These are phyloP conservation scores for Trypanosoma melophagium DNA, from an alignment of 208 protist species.

Conservation along the genomic window DNA sequence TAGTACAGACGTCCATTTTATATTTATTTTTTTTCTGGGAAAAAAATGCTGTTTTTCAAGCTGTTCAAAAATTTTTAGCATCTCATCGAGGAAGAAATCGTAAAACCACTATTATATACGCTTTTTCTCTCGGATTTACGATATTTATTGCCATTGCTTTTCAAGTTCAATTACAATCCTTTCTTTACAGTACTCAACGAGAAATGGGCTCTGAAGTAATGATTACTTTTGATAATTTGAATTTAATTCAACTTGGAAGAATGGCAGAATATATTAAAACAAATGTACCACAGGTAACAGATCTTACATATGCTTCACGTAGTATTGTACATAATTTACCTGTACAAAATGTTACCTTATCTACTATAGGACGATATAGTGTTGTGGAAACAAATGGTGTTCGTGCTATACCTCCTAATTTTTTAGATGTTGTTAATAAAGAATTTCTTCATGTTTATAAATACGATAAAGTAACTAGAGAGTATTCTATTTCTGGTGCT, in stretches of 20 bases:
- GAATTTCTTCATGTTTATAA: constrained; percentile 37
- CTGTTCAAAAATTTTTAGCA: constrained; percentile 91
- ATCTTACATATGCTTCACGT: constrained; percentile 6
- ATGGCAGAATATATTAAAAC: background rate
- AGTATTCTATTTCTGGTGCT: constrained; percentile 41
- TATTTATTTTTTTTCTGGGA: constrained; percentile 92
- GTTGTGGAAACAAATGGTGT: constrained; percentile 1
- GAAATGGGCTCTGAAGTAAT: constrained; percentile 38
- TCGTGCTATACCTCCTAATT: constrained; percentile 50
- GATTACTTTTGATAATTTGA: background rate
- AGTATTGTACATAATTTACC: background rate
- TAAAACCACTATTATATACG: constrained; percentile 96
- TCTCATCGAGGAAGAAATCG: constrained; percentile 91
- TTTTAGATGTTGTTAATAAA: constrained; percentile 49
- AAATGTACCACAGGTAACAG: background rate
- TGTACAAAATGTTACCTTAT: constrained; percentile 15
- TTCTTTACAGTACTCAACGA: constrained; percentile 30
- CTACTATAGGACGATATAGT: constrained; percentile 41
- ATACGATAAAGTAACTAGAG: constrained; percentile 16
- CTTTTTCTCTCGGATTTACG: constrained; percentile 91
- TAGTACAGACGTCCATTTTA: constrained; percentile 49
- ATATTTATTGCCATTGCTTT: constrained; percentile 92
- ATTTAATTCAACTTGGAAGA: constrained; percentile 13
- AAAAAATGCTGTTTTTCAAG: constrained; percentile 45
- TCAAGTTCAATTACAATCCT: constrained; percentile 67